Evolutionary conservation across 768 basidiomycete genomes (phyloP), one percentile per base, ranked within the genome.

Genomic region (Psilocybe sp.): DNA sequence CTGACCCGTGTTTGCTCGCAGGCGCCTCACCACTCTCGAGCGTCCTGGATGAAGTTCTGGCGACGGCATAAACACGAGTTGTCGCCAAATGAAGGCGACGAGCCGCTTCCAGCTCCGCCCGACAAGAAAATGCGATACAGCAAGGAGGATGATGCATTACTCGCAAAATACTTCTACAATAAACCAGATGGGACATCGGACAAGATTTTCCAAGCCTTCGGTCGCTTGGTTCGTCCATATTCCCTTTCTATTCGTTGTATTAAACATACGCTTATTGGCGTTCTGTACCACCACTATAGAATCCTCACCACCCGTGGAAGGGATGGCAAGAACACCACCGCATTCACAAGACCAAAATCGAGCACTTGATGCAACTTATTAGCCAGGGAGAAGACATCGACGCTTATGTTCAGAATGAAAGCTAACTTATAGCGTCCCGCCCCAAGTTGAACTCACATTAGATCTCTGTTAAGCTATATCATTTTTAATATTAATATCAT

Each of bases 11-110:
- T 41, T 37, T 23, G 49, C 14, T 36, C 16, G 16, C 59, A 89
- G 87, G 90, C 90, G 0, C 91, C 91, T 0, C 91, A 93, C 66
- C 91, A 93, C 61, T 92, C 91, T 19, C 84, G 89, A 34, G 91
- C 91, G 41, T 93, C 91, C 5, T 93, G 91, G 91, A 91, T 93
- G 89, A 93, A 93, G 67, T 93, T 84, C 66, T 93, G 89, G 81
- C 79, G 91, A 13, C 75, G 91, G 48, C 91, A 93, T 64, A 90
- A 89, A 57, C 91, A 93, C 58, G 91, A 93, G 58, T 69, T 91
- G 34, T 76, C 85, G 45, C 80, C 79, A 49, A 71, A 74, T 2
- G 82, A 84, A n/a, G 73, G 69, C 1, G 85, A 87, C 51, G 87
- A 82, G 10, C 86, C 87, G 1, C 69, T 88, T 11, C 89, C 89